Conservation (phyloP, 257 asterid species). For the Euphrasia confusa region DNA sequence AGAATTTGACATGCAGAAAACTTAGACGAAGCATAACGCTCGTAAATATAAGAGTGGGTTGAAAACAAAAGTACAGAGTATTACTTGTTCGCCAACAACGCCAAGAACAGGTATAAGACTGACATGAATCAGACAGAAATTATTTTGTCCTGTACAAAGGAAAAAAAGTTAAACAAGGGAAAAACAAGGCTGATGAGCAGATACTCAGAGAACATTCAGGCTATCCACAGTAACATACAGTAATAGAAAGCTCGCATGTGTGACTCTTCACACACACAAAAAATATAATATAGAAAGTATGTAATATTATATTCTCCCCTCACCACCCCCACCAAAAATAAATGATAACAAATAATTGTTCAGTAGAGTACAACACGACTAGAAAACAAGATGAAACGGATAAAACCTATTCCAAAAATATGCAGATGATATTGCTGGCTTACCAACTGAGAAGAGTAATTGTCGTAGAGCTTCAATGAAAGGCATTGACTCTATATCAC, state of each 20-base stretch:
- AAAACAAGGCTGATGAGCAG: conserved; percentile 4
- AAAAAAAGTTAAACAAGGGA: conserved; percentile 17
- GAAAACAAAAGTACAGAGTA: conserved; percentile 22
- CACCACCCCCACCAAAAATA: no score
- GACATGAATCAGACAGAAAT: conserved; percentile 94
- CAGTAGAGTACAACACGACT: conserved; percentile 13
- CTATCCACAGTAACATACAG: neutral
- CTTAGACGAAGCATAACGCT: neutral
- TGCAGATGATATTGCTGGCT: conserved; percentile 26
- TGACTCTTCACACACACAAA: neutral
- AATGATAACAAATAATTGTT: neutral
- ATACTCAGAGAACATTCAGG: neutral
- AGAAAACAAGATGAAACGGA: neutral
- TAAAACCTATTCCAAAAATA: conserved; percentile 1
- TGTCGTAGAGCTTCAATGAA: conserved; percentile 95
- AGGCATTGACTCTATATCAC: conserved; percentile 99
- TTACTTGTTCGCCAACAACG: conserved; percentile 98
- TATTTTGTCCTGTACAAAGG: conserved; percentile 57
- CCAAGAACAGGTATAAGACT: conserved; percentile 95
- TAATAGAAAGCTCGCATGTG: neutral
- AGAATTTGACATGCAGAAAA: conserved; percentile 8
- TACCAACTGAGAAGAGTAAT: conserved; percentile 85
- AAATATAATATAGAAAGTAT: neutral
- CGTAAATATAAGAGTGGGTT: neutral
- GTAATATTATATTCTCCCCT: neutral